phyloP scores from a whole-genome alignment of 2,329 filamentous ascomycete species.

The Thielaviopsis cerberus region DNA sequence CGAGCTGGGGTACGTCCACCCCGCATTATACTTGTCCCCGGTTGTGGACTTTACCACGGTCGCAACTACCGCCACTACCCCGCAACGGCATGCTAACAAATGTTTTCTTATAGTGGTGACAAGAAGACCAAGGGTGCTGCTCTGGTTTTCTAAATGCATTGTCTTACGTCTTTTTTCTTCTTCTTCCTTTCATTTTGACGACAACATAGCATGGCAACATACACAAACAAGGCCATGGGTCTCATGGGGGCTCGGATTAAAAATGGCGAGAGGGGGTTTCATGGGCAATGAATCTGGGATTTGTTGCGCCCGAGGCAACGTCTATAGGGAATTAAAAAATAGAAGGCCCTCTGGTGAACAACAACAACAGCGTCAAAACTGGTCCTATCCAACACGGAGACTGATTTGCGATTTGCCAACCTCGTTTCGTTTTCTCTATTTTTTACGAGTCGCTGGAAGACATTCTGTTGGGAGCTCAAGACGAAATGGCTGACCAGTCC shows the following conservation, averaged over 20 bases:
- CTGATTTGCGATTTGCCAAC: background rate
- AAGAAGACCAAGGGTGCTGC: slow-evolving; percentile 99
- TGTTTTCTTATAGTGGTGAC: slow-evolving; percentile 57
- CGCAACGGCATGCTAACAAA: slow-evolving; percentile 22
- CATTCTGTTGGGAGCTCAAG: background rate
- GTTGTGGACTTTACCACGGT: background rate
- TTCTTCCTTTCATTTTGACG: slow-evolving; percentile 27
- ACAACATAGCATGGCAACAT: slow-evolving; percentile 22
- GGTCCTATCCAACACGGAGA: background rate
- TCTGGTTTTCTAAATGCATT: slow-evolving; percentile 84
- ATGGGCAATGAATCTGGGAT: slow-evolving; percentile 18
- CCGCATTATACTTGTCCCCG: background rate
- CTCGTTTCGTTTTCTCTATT: background rate
- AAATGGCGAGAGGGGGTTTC: slow-evolving; percentile 29
- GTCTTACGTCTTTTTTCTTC: slow-evolving; percentile 20
- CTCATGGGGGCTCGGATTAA: slow-evolving; percentile 9
- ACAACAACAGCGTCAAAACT: slow-evolving; percentile 4
- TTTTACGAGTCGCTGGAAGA: background rate
- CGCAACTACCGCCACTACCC: background rate
- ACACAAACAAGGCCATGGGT: slow-evolving; percentile 3
- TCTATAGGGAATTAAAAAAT: slow-evolving; percentile 27
- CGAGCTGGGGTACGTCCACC: slow-evolving; percentile 71
- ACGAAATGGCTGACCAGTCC: background rate
- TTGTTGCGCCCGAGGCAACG: slow-evolving; percentile 22
- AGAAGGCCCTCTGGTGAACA: slow-evolving; percentile 11